Evolutionary conservation across 2,329 filamentous ascomycete genomes (phyloP).

Genomic region (Penicillium sp.): DNA sequence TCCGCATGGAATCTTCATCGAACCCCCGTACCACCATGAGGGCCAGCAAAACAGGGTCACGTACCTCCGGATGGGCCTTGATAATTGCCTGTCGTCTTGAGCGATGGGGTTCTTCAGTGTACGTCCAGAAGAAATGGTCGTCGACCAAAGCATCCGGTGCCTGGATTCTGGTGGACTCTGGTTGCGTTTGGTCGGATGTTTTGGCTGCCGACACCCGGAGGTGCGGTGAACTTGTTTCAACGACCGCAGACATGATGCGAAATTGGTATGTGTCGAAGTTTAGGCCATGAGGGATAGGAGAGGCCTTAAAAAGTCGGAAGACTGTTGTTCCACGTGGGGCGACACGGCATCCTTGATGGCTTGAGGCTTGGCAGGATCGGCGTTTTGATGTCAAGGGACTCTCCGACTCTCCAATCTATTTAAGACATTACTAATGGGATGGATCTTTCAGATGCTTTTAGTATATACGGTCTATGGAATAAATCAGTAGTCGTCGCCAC

Average conservation of each 20-base stretch:
- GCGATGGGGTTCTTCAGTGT: conserved; percentile 95
- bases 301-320: conserved; percentile 23
- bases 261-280: conserved; percentile 8
- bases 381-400: background rate
- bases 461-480: conserved; percentile 4
- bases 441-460: conserved; percentile 2
- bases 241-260: conserved; percentile 27
- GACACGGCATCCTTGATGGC: conserved; percentile 19
- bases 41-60: conserved; percentile 7
- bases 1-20: conserved; percentile 1
- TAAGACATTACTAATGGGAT: conserved; percentile 2
- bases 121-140: conserved; percentile 92
- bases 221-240: conserved; percentile 32
- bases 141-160: conserved; percentile 35
- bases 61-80: conserved; percentile 93
- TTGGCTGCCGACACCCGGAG: conserved; percentile 34
- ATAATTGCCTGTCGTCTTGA: conserved; percentile 91
- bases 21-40: background rate
- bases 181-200: conserved; percentile 17
- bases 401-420: background rate
- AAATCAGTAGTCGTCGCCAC: conserved; percentile 75
- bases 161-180: conserved; percentile 23
- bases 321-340: conserved; percentile 37
- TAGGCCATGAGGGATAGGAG: conserved; percentile 9
- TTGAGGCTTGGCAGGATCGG: conserved; percentile 17